Evolutionary conservation across 164 flowering plant species (phyloP), one percentile per base, ranked within the genome.

Genomic region (Magnolia changhungtana): DNA sequence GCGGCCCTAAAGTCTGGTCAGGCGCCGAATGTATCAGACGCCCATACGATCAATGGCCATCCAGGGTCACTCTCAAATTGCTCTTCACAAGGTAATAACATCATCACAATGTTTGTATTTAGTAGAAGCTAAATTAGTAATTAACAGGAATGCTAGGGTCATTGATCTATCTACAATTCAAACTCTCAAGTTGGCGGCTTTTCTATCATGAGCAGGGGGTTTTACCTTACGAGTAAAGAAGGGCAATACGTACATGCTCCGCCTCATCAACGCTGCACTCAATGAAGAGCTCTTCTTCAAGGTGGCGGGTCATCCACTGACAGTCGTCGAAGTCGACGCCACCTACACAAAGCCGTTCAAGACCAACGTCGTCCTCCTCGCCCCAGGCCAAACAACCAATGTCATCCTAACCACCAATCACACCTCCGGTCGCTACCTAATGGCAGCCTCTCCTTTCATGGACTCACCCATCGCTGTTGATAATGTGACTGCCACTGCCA

Each of bases 401-500:
- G 37, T 72, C 55, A 59, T 79, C 0, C 19, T 79, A 8, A 24
- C 19, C 16, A 78, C 81, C 14, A 29, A 76, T 67, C 67, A 67
- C 67, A 13, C 68, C 29, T 61, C 70, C 13, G 71, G 45, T 59
- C 63, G 68, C 61, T 79, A 79, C 52, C 76, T 75, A 77, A 75
- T 82, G 80, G 84, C 82, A 9, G 75, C 82, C 1, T 70, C 74
- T 13, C 69, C 75, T 29, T 75, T 79, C 50, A 52, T 72, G 9
- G 68, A 67, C 50, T 68, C 24, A 3, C n/a, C 27, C 3, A 69
- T 31, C 0, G 70, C 92, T n/a, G 91, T 94, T 63, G 94, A 92
- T 83, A 92, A 94, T 84, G 90, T 94, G 72, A 92, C 95, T 72
- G 87, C 97, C 64, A 92, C 97, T 6, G 98, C 95, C 13, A 85